phyloP scores from a whole-genome alignment of 495 filamentous ascomycete genomes.

The Tetracladium marchalianum region DNA sequence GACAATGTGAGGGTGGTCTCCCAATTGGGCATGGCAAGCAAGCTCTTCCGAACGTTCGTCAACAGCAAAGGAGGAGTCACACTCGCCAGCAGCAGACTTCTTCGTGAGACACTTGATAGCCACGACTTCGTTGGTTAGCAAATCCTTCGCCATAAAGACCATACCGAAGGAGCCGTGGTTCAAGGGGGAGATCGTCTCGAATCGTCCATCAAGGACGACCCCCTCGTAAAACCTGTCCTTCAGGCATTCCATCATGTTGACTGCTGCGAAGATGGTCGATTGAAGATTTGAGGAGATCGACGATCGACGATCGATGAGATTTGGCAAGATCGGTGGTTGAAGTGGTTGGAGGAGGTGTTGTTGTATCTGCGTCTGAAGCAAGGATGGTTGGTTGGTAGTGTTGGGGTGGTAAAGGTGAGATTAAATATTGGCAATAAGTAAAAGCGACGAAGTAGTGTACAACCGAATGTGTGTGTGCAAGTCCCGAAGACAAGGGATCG shows the following conservation, averaged over 20 bases:
- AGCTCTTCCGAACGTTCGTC: constrained; percentile 87
- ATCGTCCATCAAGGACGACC: constrained; percentile 72
- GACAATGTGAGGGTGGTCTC: constrained; percentile 82
- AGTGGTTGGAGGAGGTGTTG: constrained; percentile 29
- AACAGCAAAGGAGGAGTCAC: constrained; percentile 45
- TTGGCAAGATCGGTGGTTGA: constrained; percentile 25
- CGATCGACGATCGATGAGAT: constrained; percentile 20
- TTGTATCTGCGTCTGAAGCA: background rate
- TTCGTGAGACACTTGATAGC: constrained; percentile 94
- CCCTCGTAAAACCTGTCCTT: constrained; percentile 64
- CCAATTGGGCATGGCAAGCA: constrained; percentile 66
- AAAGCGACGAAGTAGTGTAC: constrained; percentile 15
- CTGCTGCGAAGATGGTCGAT: constrained; percentile 14
- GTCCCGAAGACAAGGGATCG: constrained; percentile 22
- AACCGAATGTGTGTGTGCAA: constrained; percentile 16
- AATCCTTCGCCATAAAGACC: constrained; percentile 88
- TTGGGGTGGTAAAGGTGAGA: constrained; percentile 2
- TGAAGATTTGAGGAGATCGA: constrained; percentile 13
- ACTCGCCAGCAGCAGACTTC: constrained; percentile 41
- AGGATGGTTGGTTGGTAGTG: constrained; percentile 4
- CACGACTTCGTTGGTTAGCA: constrained; percentile 61
- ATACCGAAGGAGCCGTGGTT: constrained; percentile 98
- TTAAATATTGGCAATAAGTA: constrained; percentile 9
- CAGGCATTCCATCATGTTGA: constrained; percentile 64
- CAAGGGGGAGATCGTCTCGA: constrained; percentile 81